A percentile compares a stretch with the other conserved stretches of the same genome.
Evolutionary conservation across 1,284 basidiomycete genomes (phyloP).

Genomic region (Ceratobasidium sp.): DNA sequence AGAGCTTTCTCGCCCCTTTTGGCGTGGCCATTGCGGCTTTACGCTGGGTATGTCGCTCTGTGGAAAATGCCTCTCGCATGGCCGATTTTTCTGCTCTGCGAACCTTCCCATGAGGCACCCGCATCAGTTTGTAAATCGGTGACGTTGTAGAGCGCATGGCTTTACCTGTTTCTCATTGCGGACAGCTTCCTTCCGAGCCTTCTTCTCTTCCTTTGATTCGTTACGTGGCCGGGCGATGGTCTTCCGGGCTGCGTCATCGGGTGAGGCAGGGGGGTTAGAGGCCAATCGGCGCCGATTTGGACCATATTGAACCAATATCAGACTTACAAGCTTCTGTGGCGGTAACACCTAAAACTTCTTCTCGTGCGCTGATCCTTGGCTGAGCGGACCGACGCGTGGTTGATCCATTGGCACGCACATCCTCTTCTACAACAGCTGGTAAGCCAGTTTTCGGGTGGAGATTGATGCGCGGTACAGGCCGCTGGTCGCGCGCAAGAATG

Average conservation of each 20-base stretch:
- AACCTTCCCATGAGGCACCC: constrained; percentile 26
- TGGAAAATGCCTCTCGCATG: constrained; percentile 75
- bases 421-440: constrained; percentile 59
- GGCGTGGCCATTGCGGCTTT: constrained; percentile 61
- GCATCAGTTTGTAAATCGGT: constrained; percentile 1
- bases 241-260: constrained; percentile 47
- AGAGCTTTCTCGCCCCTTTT: constrained; percentile 36
- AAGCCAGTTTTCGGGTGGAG: constrained; percentile 79
- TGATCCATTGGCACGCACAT: constrained; percentile 35
- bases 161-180: constrained; percentile 77
- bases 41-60: constrained; percentile 77
- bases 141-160: constrained; percentile 11
- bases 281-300: constrained; percentile 11
- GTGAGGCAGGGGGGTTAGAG: not conserved
- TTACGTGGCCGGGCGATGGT: constrained; percentile 74
- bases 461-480: constrained; percentile 66
- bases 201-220: constrained; percentile 88
- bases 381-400: not conserved
- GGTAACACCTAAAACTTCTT: constrained; percentile 38
- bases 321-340: constrained; percentile 42
- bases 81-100: constrained; percentile 84
- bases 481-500: constrained; percentile 69
- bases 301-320: constrained; percentile 6
- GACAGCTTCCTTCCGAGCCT: constrained; percentile 84
- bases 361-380: constrained; percentile 37